A percentile compares a stretch with the other conserved stretches of the same genome.
phyloP scores from a whole-genome alignment of 2,329 filamentous ascomycete genomes.

The Hymenoscyphus infarciens region DNA sequence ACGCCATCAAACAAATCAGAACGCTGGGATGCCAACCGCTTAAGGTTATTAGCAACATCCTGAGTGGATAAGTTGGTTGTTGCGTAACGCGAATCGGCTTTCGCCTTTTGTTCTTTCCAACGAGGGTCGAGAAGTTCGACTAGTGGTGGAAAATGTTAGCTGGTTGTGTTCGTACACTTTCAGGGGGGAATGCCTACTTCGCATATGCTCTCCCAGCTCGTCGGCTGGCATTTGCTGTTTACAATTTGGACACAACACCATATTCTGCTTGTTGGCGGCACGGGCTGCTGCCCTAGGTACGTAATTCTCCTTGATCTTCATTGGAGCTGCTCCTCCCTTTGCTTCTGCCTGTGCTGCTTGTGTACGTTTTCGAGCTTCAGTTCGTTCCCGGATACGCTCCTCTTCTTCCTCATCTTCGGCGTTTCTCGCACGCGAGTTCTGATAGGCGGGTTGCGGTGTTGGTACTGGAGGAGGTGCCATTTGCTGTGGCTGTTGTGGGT shows the following conservation, averaged over 20 bases:
- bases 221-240: slow-evolving; percentile 82
- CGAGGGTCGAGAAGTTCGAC: slow-evolving; percentile 88
- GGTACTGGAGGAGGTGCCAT: slow-evolving; percentile 42
- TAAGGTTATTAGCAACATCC: slow-evolving; percentile 91
- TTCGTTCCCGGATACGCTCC: slow-evolving; percentile 59
- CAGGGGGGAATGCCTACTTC: slow-evolving; percentile 52
- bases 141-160: slow-evolving; percentile 31
- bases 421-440: slow-evolving; percentile 29
- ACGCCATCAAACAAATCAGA: slow-evolving; percentile 80
- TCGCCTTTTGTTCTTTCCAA: slow-evolving; percentile 94
- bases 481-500: slow-evolving; percentile 37
- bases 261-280: slow-evolving; percentile 60
- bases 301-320: slow-evolving; percentile 93
- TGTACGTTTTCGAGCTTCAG: slow-evolving; percentile 58
- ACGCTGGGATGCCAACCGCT: slow-evolving; percentile 86
- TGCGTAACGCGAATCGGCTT: slow-evolving; percentile 77
- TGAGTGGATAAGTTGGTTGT: slow-evolving; percentile 82
- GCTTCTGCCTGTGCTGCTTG: slow-evolving; percentile 78
- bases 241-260: slow-evolving; percentile 87
- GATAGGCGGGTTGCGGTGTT: slow-evolving; percentile 32
- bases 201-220: slow-evolving; percentile 89
- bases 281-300: slow-evolving; percentile 77
- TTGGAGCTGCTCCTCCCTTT: slow-evolving; percentile 62
- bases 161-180: not conserved
- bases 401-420: slow-evolving; percentile 60